A percentile compares a stretch with the other conserved stretches of the same genome.
These are phyloP conservation scores for Linnemannia hyalina DNA, from an alignment of 192 early-diverging fungal species.

Conservation along the genomic window DNA sequence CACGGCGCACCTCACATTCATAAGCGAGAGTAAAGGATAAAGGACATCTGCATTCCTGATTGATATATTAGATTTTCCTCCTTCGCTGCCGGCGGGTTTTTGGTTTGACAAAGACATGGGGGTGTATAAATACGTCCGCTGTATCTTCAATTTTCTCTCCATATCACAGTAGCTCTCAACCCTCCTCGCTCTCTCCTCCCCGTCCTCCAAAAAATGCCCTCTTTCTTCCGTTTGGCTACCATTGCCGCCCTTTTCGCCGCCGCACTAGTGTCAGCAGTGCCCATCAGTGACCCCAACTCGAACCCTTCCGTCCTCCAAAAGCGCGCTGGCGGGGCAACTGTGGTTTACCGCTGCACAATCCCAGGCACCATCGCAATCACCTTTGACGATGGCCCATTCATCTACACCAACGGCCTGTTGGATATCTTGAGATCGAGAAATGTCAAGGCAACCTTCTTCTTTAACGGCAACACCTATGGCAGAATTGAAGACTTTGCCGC, in stretches of 20 bases:
- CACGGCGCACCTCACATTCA: background rate
- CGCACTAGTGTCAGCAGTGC: background rate
- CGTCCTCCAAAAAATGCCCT: background rate
- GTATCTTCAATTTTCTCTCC: background rate
- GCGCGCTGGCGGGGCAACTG: background rate
- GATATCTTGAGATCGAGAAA: conserved; percentile 11
- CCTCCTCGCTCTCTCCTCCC: background rate
- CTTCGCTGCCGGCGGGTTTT: background rate
- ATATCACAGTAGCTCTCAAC: background rate
- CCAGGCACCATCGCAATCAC: conserved; percentile 57
- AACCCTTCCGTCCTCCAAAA: conserved; percentile 8
- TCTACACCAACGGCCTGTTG: conserved; percentile 25
- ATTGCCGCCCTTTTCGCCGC: background rate
- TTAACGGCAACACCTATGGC: conserved; percentile 34
- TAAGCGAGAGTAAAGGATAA: background rate
- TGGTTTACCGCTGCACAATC: conserved; percentile 44
- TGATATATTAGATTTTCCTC: no score
- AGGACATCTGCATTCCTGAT: background rate
- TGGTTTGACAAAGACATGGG: background rate
- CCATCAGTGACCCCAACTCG: background rate
- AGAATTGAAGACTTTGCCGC: conserved; percentile 26
- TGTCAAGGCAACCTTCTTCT: conserved; percentile 51
- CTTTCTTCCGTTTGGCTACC: conserved; percentile 7
- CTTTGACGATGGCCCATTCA: conserved; percentile 31
- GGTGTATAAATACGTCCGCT: background rate